A percentile compares a stretch with the other conserved stretches of the same genome.
phyloP scores from a whole-genome alignment of 345 rosid species.

The Corchorus olitorius region DNA sequence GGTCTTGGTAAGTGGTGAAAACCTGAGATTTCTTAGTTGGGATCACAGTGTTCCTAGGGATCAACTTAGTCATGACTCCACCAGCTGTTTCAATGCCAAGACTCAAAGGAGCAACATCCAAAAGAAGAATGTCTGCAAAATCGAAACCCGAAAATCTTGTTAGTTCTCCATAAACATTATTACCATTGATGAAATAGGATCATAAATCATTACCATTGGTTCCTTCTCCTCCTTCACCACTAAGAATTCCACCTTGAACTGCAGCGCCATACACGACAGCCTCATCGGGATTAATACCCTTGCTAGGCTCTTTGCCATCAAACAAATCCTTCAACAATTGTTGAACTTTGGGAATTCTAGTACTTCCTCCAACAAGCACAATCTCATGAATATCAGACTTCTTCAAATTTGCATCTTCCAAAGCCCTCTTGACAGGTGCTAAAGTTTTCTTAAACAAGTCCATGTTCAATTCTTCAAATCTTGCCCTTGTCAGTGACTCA shows the following conservation, averaged over 20 bases:
- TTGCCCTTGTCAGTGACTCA: conserved; percentile 20
- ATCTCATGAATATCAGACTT: conserved; percentile 24
- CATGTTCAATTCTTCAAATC: conserved; percentile 20
- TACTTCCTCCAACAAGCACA: conserved; percentile 34
- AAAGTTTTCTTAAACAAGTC: conserved; percentile 22
- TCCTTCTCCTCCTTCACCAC: conserved; percentile 16
- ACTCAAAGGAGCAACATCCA: conserved; percentile 21
- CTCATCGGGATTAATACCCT: conserved; percentile 32
- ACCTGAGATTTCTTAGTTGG: conserved; percentile 32
- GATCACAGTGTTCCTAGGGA: conserved; percentile 29
- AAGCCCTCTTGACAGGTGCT: conserved; percentile 19
- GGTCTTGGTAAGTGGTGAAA: conserved; percentile 30
- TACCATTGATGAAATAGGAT: not conserved
- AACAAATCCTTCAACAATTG: conserved; percentile 22
- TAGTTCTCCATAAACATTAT: not conserved
- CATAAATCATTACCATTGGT: not conserved
- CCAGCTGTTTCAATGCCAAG: conserved; percentile 28
- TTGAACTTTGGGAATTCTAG: conserved; percentile 26
- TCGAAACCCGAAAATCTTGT: not conserved
- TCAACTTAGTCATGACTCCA: conserved; percentile 26
- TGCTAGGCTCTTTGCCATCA: conserved; percentile 23
- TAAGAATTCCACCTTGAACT: conserved; percentile 26
- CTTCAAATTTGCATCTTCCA: conserved; percentile 22
- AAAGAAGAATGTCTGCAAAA: conserved; percentile 18
- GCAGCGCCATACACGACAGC: conserved; percentile 35